Base-by-base conservation (phyloP, 2,329 filamentous ascomycete species). In the Fusarium sp. region DNA sequence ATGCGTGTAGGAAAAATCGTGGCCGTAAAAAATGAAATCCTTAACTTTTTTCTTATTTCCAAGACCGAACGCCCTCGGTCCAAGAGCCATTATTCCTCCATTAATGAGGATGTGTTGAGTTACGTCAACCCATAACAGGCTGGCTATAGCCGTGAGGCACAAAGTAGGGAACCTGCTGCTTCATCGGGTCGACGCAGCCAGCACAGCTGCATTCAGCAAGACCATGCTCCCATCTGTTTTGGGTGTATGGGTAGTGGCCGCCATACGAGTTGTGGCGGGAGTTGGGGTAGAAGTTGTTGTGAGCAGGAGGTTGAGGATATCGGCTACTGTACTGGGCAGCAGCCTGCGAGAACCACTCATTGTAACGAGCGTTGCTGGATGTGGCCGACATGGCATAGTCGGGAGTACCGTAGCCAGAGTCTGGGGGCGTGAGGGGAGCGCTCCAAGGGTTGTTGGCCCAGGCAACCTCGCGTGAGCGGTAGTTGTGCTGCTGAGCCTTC, bases 351-450 rank as follows among this genome's bases (percentile, higher is more conserved):
- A 89, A 88, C 86, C 86, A 90, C 44, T 90, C 88, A 28, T 87
- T 85, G 77, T 89, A 89, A 37, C 83, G 85, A 23, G 84, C 80
- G 59, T 88, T 89, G 68, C 83, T 82, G 1, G 87, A 85, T 0
- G 87, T 82, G 5, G 87, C 85, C 43, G 87, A 89, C 76, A 86
- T 84, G 51, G 83, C 80, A 67, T 89, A 88, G 71, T 90, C 88
- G 6, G 88, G 88, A 0, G 88, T 90, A 44, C 87, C 87, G 60
- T 90, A 90, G 7, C 88, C 88, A 18, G 88, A 90, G 67, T 90
- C 88, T 1, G 88, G 88, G 3, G 88, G 88, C 0, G 88, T 89
- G 60, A 89, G 78, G 7, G 87, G 87, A 50, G 84, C 83, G 12
- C 78, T 80, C 83, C 83, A 81, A 13, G 85, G 80, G 64, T 84